phyloP scores from a whole-genome alignment of 768 basidiomycete species.

The Psilocybe azurescens region DNA sequence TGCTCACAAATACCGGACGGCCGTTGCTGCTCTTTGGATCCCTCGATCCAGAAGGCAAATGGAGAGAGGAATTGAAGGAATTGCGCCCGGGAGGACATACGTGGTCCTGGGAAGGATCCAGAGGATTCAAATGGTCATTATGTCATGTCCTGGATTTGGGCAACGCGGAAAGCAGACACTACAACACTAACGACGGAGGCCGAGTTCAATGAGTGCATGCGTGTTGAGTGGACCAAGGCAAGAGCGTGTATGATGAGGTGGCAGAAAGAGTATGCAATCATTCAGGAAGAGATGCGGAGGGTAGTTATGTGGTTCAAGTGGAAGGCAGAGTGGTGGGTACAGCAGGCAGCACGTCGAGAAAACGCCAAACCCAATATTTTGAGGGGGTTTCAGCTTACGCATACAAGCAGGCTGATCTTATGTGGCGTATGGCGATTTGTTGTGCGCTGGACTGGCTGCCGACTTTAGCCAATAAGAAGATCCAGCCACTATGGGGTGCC shows the following conservation, averaged over 20 bases:
- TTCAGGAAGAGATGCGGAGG: not conserved
- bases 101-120: constrained; percentile 24
- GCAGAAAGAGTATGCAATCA: not conserved
- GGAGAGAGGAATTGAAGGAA: constrained; percentile 12
- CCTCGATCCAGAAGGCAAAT: constrained; percentile 23
- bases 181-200: not conserved
- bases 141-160: constrained; percentile 32
- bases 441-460: too few relatives aligned
- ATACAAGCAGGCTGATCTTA: too few relatives aligned
- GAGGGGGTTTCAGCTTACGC: too few relatives aligned
- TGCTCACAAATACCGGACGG: constrained; percentile 20
- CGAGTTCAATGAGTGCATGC: constrained; percentile 10
- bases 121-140: constrained; percentile 8
- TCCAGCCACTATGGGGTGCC: too few relatives aligned
- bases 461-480: too few relatives aligned
- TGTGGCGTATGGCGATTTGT: too few relatives aligned
- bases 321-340: not conserved
- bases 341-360: too few relatives aligned
- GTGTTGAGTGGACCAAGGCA: constrained; percentile 16
- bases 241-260: not conserved
- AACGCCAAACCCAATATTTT: too few relatives aligned
- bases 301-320: not conserved
- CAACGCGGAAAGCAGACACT: not conserved
- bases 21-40: constrained; percentile 3
- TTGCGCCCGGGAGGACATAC: constrained; percentile 17